Conservation (phyloP, 192 early-diverging fungal species). For the Coemansia sp. region DNA sequence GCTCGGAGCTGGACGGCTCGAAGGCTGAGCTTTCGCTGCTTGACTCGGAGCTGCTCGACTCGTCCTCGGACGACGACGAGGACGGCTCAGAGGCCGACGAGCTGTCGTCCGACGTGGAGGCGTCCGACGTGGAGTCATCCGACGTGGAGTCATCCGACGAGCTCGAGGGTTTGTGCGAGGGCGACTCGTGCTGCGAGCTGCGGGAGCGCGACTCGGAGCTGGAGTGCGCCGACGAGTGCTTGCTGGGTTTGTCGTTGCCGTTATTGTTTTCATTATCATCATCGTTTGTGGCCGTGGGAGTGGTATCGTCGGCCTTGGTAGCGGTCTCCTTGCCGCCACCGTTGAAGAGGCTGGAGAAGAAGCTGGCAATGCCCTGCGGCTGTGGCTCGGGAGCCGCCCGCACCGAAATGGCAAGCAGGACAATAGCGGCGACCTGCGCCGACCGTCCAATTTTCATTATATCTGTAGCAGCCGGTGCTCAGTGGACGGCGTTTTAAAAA, state of each 20-base stretch:
- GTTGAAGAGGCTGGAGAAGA: not conserved
- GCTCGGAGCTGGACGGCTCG: not conserved
- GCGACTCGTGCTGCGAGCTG: too few species aligned
- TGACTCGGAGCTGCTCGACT: not conserved
- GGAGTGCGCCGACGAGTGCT: not conserved
- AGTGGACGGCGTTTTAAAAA: not conserved
- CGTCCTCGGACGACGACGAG: not conserved
- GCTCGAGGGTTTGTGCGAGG: too few species aligned
- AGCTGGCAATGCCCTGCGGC: not conserved
- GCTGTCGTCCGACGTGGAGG: too few species aligned
- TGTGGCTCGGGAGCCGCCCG: slow-evolving; percentile 1
- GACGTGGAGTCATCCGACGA: too few species aligned
- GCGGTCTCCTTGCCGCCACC: not conserved
- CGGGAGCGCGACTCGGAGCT: not conserved
- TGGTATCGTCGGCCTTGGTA: not conserved
- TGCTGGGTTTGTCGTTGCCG: not conserved
- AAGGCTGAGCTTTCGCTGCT: not conserved
- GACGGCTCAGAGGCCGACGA: not conserved
- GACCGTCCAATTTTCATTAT: slow-evolving; percentile 3
- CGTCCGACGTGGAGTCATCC: too few species aligned
- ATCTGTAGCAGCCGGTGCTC: not conserved
- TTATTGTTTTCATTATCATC: not conserved
- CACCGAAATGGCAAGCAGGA: not conserved
- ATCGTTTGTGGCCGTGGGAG: not conserved
- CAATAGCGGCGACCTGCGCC: slow-evolving; percentile 2